Evolutionary conservation across 805 yeast genomes (phyloP).

Genomic region (Candida pseudoglaebosa): DNA sequence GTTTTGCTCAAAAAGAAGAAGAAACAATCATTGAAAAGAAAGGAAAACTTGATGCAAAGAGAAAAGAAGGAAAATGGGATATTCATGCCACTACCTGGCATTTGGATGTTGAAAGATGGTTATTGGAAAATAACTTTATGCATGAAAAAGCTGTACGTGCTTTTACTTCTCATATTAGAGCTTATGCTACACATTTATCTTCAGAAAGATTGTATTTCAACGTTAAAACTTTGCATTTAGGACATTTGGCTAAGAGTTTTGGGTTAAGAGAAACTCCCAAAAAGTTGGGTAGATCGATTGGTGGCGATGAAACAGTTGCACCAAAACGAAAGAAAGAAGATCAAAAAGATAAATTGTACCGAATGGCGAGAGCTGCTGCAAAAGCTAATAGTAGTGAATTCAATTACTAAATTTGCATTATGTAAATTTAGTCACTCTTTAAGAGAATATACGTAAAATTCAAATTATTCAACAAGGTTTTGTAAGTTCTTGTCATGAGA

Average conservation of each 20-base stretch:
- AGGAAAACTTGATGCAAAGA: slow-evolving; percentile 29
- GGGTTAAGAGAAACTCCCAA: slow-evolving; percentile 95
- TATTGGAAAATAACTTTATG: slow-evolving; percentile 60
- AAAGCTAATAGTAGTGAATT: slow-evolving; percentile 68
- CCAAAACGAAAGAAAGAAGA: slow-evolving; percentile 59
- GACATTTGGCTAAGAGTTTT: slow-evolving; percentile 93
- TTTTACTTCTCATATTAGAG: slow-evolving; percentile 85
- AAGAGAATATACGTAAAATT: too few relatives aligned
- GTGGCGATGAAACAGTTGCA: slow-evolving; percentile 27
- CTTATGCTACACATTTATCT: slow-evolving; percentile 91
- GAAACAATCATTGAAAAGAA: slow-evolving; percentile 27
- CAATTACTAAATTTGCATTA: slow-evolving; percentile 40
- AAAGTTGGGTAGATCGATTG: slow-evolving; percentile 50
- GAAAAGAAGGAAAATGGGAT: slow-evolving; percentile 68
- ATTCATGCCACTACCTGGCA: slow-evolving; percentile 96
- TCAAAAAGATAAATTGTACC: slow-evolving; percentile 67
- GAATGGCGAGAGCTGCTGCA: slow-evolving; percentile 68
- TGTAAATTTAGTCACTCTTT: too few relatives aligned
- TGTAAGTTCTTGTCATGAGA: not conserved
- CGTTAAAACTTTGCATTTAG: slow-evolving; percentile 79
- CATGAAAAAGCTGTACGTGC: slow-evolving; percentile 73
- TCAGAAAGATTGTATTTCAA: slow-evolving; percentile 78
- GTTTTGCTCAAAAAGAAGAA: slow-evolving; percentile 40
- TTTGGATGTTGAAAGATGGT: slow-evolving; percentile 82
- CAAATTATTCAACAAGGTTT: not conserved